phyloP scores from a whole-genome alignment of 2,329 filamentous ascomycete genomes.

The Hypoxylon sp. region DNA sequence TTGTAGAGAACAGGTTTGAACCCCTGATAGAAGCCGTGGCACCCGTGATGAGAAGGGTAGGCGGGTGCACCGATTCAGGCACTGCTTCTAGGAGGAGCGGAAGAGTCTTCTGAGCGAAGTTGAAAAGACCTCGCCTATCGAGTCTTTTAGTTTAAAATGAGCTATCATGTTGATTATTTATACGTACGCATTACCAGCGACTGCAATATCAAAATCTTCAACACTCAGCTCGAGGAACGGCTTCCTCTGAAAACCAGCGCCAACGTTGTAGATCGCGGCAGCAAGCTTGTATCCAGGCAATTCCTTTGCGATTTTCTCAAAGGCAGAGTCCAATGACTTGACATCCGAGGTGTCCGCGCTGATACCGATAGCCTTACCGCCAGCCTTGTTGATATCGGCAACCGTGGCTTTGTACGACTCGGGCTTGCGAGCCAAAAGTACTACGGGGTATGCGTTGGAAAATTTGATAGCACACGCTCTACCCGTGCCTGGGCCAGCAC shows the following conservation, averaged over 20 bases:
- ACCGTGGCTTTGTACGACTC: constrained; percentile 77
- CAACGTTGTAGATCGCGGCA: constrained; percentile 80
- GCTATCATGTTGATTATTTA: constrained; percentile 4
- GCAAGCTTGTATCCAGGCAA: constrained; percentile 69
- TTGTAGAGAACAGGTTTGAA: constrained; percentile 73
- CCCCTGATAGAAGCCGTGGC: constrained; percentile 80
- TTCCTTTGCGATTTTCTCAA: constrained; percentile 73
- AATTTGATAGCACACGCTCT: constrained; percentile 70
- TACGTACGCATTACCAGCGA: constrained; percentile 66
- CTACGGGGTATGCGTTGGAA: constrained; percentile 77
- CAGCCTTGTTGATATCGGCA: constrained; percentile 75
- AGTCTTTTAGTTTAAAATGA: constrained; percentile 32
- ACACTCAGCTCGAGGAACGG: constrained; percentile 71
- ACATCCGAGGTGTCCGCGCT: constrained; percentile 73
- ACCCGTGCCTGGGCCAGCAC: constrained; percentile 78
- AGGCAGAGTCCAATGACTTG: constrained; percentile 63
- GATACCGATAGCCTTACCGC: constrained; percentile 80
- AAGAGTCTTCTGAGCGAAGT: constrained; percentile 76
- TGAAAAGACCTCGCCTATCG: constrained; percentile 72
- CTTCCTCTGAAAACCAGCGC: constrained; percentile 65
- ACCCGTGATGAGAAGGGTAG: constrained; percentile 81
- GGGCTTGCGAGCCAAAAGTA: constrained; percentile 78
- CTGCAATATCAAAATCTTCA: constrained; percentile 65
- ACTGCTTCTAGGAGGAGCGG: constrained; percentile 75
- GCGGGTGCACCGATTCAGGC: constrained; percentile 67